phyloP scores from a whole-genome alignment of 164 flowering plant genomes.

The Magnolia kwangsiensis region DNA sequence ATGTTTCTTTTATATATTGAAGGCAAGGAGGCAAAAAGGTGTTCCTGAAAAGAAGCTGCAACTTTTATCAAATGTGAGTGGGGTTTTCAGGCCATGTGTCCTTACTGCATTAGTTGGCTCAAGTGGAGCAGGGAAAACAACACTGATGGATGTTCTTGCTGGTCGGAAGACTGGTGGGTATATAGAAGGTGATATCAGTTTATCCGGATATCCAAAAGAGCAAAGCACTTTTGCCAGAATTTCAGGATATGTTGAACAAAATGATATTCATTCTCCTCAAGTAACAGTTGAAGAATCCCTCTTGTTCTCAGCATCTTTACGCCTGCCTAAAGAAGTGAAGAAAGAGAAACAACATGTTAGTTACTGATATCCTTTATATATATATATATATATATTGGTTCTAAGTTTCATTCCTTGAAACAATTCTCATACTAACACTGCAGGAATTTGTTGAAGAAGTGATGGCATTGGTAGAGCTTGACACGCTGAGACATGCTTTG shows the following conservation, averaged over 20 bases:
- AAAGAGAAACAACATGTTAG: conserved; percentile 52
- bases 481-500: conserved; percentile 68
- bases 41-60: conserved; percentile 64
- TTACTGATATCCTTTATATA: neutral
- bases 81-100: conserved; percentile 89
- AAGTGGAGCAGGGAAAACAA: conserved; percentile 97
- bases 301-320: conserved; percentile 68
- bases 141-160: conserved; percentile 93
- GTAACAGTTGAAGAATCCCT: conserved; percentile 86
- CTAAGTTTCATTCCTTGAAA: conserved; percentile 1
- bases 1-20: neutral
- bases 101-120: conserved; percentile 96
- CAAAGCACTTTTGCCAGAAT: conserved; percentile 90
- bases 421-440: conserved; percentile 8
- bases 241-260: conserved; percentile 94
- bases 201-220: conserved; percentile 84
- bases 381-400: neutral
- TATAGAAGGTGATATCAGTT: conserved; percentile 86
- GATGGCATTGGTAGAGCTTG: conserved; percentile 81
- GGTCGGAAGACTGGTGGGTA: conserved; percentile 95
- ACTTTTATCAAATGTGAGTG: conserved; percentile 72
- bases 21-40: conserved; percentile 78
- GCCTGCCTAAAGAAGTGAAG: conserved; percentile 72
- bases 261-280: conserved; percentile 93
- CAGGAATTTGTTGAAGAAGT: conserved; percentile 94